A percentile compares a stretch with the other conserved stretches of the same genome.
These are phyloP conservation scores for Arctostaphylos glauca DNA, from an alignment of 148 eudicot genomes.

Conservation along the genomic window DNA sequence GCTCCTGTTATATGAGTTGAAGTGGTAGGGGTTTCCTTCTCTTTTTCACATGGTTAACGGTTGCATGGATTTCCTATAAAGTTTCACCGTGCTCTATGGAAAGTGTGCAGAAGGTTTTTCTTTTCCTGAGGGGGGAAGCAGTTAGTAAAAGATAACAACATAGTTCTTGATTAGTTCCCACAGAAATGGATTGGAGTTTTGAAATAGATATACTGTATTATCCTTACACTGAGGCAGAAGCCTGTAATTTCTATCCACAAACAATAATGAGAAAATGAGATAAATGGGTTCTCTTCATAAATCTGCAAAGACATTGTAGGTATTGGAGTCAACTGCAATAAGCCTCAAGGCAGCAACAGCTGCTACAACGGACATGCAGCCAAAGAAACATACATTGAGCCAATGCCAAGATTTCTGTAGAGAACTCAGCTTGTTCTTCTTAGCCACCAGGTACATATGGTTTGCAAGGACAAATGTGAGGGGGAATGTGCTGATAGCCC, in stretches of 20 bases:
- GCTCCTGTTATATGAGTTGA: neutral
- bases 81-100: no score
- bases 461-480: conserved; percentile 88
- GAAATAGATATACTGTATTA: neutral
- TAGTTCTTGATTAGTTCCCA: neutral
- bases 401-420: conserved; percentile 83
- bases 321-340: conserved; percentile 61
- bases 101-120: neutral
- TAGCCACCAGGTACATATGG: conserved; percentile 87
- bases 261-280: neutral
- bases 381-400: conserved; percentile 71
- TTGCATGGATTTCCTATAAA: no score
- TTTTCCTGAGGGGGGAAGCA: neutral
- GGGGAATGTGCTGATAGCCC: conserved; percentile 94
- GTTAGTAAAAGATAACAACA: neutral
- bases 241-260: neutral
- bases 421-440: conserved; percentile 41
- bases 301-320: conserved; percentile 75
- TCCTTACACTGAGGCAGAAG: neutral
- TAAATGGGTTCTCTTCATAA: neutral
- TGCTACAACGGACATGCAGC: conserved; percentile 60
- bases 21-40: neutral
- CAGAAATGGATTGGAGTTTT: neutral
- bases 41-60: neutral
- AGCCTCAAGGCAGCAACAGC: conserved; percentile 74